Evolutionary conservation across 495 filamentous ascomycete species (phyloP).

Genomic region (Bryoglossum gracile): DNA sequence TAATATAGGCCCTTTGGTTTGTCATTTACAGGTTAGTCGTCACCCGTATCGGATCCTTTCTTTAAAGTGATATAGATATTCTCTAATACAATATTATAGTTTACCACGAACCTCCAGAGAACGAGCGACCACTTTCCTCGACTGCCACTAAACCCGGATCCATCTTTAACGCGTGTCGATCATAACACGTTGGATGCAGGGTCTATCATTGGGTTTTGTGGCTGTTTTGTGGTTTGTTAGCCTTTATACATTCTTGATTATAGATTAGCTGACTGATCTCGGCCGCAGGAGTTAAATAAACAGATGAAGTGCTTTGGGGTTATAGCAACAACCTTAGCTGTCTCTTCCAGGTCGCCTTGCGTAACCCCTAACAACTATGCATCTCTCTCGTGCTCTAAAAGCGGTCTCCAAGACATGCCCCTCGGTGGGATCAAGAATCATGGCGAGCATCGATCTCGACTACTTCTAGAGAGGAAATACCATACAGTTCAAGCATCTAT

Average conservation of each 20-base stretch:
- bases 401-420: background rate
- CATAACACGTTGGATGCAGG: background rate
- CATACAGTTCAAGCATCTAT: slow-evolving; percentile 7
- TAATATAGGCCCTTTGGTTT: slow-evolving; percentile 6
- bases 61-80: background rate
- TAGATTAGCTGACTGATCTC: background rate
- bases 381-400: background rate
- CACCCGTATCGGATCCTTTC: no score
- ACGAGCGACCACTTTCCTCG: slow-evolving; percentile 3
- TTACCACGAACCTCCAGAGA: slow-evolving; percentile 5
- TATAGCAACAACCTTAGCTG: background rate
- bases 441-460: slow-evolving; percentile 2
- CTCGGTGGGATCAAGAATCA: slow-evolving; percentile 6
- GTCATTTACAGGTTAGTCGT: slow-evolving; percentile 4
- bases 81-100: slow-evolving; percentile 7
- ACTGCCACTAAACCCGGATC: background rate
- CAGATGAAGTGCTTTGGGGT: slow-evolving; percentile 11
- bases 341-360: slow-evolving; percentile 1
- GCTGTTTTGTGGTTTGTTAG: slow-evolving; percentile 4
- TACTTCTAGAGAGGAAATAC: slow-evolving; percentile 3
- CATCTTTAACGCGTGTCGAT: slow-evolving; percentile 2
- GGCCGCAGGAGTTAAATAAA: background rate
- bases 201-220: slow-evolving; percentile 8
- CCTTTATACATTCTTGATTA: background rate
- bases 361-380: slow-evolving; percentile 3